Evolutionary conservation across 2,329 filamentous ascomycete genomes (phyloP).

Genomic region (Aspergillus transmontanensis): DNA sequence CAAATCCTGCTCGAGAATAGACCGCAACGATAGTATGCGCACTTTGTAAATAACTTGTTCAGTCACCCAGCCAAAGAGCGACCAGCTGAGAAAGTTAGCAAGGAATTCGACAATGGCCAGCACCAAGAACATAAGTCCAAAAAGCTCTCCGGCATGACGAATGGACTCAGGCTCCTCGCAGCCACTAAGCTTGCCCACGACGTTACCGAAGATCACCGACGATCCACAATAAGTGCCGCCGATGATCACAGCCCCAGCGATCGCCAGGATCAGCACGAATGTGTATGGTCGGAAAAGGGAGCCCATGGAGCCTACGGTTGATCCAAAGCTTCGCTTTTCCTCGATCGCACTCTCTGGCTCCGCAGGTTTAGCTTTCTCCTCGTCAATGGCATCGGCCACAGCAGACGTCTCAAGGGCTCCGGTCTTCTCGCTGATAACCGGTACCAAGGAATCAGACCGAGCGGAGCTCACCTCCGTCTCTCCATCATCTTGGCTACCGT

Average conservation of each 20-base stretch:
- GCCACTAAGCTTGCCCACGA: conserved; percentile 58
- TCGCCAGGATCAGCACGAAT: conserved; percentile 49
- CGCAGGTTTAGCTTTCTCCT: conserved; percentile 21
- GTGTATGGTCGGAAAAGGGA: conserved; percentile 39
- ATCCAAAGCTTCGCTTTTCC: conserved; percentile 31
- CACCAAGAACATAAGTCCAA: conserved; percentile 62
- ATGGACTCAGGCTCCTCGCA: conserved; percentile 60
- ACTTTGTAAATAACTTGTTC: conserved; percentile 68
- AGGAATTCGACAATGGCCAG: conserved; percentile 62
- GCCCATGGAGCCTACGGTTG: conserved; percentile 20
- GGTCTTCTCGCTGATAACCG: conserved; percentile 7
- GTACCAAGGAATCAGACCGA: neutral
- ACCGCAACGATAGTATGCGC: conserved; percentile 65
- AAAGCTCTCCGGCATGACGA: conserved; percentile 54
- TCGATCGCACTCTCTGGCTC: neutral
- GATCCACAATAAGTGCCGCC: conserved; percentile 61
- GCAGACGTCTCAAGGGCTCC: conserved; percentile 16
- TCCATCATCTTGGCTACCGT: conserved; percentile 2
- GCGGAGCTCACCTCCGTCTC: conserved; percentile 11
- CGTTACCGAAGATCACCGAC: conserved; percentile 63
- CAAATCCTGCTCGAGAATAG: conserved; percentile 66
- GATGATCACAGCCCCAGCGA: conserved; percentile 56
- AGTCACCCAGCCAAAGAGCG: conserved; percentile 59
- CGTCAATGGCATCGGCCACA: conserved; percentile 23
- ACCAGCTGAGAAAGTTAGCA: conserved; percentile 63